These are phyloP conservation scores for Candida sakaeoensis DNA, from an alignment of 805 yeast species.

Conservation along the genomic window DNA sequence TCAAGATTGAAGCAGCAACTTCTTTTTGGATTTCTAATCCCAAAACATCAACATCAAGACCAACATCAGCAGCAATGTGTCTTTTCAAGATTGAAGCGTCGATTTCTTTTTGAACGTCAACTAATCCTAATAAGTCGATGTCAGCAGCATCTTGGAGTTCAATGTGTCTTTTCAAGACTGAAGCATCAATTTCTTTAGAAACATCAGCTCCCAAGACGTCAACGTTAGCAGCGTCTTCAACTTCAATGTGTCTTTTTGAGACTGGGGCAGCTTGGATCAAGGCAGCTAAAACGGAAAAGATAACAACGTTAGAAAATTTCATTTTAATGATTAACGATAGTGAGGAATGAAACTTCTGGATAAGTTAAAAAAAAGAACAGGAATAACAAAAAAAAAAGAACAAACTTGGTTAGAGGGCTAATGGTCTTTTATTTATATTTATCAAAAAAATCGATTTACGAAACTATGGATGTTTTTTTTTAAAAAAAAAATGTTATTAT, in stretches of 20 bases:
- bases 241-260: background rate
- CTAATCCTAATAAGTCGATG: constrained; percentile 2
- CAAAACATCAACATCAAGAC: background rate
- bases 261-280: constrained; percentile 3
- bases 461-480: too few relatives aligned
- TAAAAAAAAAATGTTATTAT: too few relatives aligned
- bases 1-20: background rate
- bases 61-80: constrained; percentile 2
- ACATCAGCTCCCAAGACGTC: constrained; percentile 1
- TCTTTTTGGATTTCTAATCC: constrained; percentile 1
- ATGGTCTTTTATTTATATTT: constrained; percentile 1
- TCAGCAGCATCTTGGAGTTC: background rate
- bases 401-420: background rate
- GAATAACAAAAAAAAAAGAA: background rate
- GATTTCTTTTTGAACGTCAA: background rate
- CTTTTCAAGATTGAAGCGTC: background rate
- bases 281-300: background rate
- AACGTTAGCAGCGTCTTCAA: background rate
- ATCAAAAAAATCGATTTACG: background rate
- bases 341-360: constrained; percentile 2
- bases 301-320: constrained; percentile 2
- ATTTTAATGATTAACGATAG: constrained; percentile 5
- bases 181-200: background rate
- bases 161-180: constrained; percentile 2
- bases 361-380: background rate